Conservation (phyloP, 352 stramenopile genomes). For the Phytopythium delawarense region DNA sequence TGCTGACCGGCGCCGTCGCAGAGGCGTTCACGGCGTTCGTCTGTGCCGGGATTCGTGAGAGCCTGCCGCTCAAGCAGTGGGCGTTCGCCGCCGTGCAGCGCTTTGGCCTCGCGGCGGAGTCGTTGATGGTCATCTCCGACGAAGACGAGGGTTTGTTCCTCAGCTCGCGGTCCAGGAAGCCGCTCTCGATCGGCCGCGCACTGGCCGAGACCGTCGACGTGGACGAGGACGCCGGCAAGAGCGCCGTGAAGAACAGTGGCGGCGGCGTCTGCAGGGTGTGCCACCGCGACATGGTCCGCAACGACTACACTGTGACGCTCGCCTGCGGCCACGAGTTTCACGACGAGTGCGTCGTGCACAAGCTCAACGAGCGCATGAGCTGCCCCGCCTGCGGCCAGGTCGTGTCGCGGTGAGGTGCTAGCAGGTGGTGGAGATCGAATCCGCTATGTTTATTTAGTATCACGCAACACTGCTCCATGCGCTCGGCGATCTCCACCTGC, state of each 20-base stretch:
- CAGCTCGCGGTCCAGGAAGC: not conserved
- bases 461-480: slow-evolving; percentile 21
- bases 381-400: slow-evolving; percentile 27
- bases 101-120: slow-evolving; percentile 15
- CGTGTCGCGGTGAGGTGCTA: not conserved
- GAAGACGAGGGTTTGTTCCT: slow-evolving; percentile 11
- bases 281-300: slow-evolving; percentile 11
- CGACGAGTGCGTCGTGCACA: slow-evolving; percentile 41
- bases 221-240: not conserved
- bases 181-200: not conserved
- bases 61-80: slow-evolving; percentile 25
- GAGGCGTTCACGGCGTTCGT: slow-evolving; percentile 22
- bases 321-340: slow-evolving; percentile 43
- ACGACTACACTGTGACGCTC: slow-evolving; percentile 22
- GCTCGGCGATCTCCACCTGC: slow-evolving; percentile 56
- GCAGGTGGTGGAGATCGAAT: not conserved
- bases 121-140: slow-evolving; percentile 14
- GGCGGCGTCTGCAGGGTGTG: slow-evolving; percentile 14
- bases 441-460: not conserved
- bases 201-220: not conserved
- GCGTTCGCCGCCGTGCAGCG: slow-evolving; percentile 16
- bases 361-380: slow-evolving; percentile 35
- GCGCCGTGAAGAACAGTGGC: not conserved
- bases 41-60: slow-evolving; percentile 10
- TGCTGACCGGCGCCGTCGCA: slow-evolving; percentile 15